Evolutionary conservation across 352 stramenopile species (phyloP), one percentile per base, ranked within the genome.

Genomic region (Globisporangium camurandrum): DNA sequence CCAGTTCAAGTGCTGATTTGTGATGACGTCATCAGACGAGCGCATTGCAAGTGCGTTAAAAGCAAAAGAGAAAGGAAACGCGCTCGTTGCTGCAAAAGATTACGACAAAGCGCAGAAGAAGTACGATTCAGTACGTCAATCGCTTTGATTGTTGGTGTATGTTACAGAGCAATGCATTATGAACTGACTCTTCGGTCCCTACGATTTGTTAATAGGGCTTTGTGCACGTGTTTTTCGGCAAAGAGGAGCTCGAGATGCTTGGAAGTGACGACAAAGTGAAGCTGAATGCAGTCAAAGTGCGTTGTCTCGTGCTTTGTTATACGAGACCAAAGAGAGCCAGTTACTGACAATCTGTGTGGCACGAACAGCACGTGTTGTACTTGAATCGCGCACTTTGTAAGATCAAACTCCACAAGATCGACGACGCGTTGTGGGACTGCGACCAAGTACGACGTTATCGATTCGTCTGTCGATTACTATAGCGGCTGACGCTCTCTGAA

Each of bases 191-290:
- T 8, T 23, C 36, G n/a, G 10, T 28, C 22, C 3, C 11, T 28
- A 12, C 31, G 11, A 4, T 23, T 49, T 9, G 40, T 39, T 8
- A 23, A 20, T 49, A 92, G 81, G 81, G 79, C 6, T 93, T 93
- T 45, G 82, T 93, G 3, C 76, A 91, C 59, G 86, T 90, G 16
- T 93, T 93, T 53, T 93, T 82, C 54, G 69, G 67, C 27, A 93
- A 93, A 46, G 82, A 93, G 43, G 82, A 93, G 55, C 86, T 82
- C 75, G 82, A 93, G 52, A 69, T 90, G 33, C 67, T 93, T 28
- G 60, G 77, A 1, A 57, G 78, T 28, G 59, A 71, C 41, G 82
- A 93, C 46, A 89, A 90, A 52, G 60, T 72, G 51, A 86, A 88
- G 54, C 56, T 93, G 42, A 93, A 91, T 56, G 62, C 68, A 54